phyloP scores from a whole-genome alignment of 345 rosid genomes.

The Lenwebbia sp. region DNA sequence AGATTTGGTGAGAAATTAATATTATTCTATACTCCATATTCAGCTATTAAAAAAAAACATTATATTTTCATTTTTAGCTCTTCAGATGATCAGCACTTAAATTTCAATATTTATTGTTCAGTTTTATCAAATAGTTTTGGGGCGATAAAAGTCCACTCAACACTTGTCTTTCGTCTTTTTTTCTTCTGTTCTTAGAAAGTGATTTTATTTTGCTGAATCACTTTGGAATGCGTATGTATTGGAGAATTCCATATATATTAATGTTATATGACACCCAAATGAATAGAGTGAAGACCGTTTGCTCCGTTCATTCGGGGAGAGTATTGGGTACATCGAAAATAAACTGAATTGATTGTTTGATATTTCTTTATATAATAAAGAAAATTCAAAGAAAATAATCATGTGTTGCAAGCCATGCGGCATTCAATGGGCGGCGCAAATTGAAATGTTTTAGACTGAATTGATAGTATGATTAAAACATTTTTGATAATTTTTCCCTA shows the following conservation, averaged over 20 bases:
- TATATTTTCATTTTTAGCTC: background rate
- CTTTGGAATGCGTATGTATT: background rate
- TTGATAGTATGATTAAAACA: background rate
- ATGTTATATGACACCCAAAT: background rate
- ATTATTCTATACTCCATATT: background rate
- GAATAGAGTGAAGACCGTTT: too few species aligned
- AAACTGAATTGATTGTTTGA: too few species aligned
- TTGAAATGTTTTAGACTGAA: too few species aligned
- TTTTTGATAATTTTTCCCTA: slow-evolving; percentile 20
- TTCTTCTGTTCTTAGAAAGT: background rate
- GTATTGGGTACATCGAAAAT: too few species aligned
- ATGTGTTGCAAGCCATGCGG: slow-evolving; percentile 39
- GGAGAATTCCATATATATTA: background rate
- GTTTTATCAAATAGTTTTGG: background rate
- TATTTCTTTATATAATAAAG: too few species aligned
- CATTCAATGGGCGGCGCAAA: slow-evolving; percentile 61
- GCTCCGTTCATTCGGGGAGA: too few species aligned
- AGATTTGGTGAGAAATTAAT: background rate
- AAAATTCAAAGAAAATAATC: background rate
- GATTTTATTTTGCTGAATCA: background rate
- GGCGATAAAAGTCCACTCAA: background rate
- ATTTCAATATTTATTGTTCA: background rate
- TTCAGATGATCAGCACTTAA: background rate
- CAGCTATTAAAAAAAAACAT: background rate
- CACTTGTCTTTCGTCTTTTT: background rate